phyloP scores from a whole-genome alignment of 2,329 filamentous ascomycete genomes.

The Tolypocladium endophyticum region DNA sequence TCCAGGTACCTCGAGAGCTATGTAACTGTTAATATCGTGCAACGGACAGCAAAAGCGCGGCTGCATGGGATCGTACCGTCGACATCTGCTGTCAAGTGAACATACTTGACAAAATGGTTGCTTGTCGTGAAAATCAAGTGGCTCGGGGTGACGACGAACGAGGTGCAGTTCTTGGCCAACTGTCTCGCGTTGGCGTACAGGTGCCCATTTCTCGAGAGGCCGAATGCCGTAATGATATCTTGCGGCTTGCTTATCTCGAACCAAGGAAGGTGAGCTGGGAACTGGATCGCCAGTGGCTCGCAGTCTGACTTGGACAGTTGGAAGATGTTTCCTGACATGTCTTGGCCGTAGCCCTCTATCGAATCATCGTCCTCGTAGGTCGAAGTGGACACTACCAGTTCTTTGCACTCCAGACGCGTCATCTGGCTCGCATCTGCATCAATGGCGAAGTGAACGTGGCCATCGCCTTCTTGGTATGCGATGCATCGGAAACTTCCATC shows the following conservation, averaged over 20 bases:
- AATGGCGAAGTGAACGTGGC: conserved; percentile 12
- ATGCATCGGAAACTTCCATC: conserved; percentile 19
- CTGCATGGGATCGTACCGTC: conserved; percentile 40
- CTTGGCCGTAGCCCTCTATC: conserved; percentile 32
- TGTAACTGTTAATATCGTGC: conserved; percentile 10
- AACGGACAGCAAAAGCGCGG: neutral
- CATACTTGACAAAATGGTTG: conserved; percentile 87
- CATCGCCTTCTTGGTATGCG: conserved; percentile 15
- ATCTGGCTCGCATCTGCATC: conserved; percentile 6
- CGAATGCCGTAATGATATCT: conserved; percentile 37
- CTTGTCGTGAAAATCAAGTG: conserved; percentile 90
- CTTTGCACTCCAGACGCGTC: conserved; percentile 9
- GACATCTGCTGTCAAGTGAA: conserved; percentile 57
- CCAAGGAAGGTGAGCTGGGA: conserved; percentile 41
- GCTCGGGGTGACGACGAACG: conserved; percentile 68
- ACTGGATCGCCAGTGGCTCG: conserved; percentile 25
- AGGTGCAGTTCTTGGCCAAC: conserved; percentile 81
- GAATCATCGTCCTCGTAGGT: conserved; percentile 18
- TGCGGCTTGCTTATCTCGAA: conserved; percentile 34
- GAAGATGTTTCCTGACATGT: conserved; percentile 33
- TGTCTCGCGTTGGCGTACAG: conserved; percentile 68
- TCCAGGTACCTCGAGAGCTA: conserved; percentile 69
- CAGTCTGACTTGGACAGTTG: conserved; percentile 21
- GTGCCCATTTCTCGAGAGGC: conserved; percentile 64
- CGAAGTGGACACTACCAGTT: conserved; percentile 17